These are phyloP conservation scores for Triangularia verruculosa DNA, from an alignment of 2,329 filamentous ascomycete species.

Conservation along the genomic window DNA sequence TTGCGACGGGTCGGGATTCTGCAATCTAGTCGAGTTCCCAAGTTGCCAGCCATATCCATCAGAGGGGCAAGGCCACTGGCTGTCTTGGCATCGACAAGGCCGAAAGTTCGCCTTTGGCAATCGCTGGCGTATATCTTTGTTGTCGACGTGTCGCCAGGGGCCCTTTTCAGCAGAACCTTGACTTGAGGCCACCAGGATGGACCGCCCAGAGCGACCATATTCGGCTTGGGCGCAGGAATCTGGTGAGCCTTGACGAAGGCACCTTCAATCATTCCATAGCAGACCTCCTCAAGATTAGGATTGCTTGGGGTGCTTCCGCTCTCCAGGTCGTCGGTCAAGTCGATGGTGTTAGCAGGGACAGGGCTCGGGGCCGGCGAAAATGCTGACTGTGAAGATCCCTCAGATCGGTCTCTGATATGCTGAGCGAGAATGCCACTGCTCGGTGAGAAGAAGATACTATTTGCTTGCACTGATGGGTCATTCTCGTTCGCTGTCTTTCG, in stretches of 20 bases:
- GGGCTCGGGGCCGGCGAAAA: conserved; percentile 21
- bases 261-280: conserved; percentile 73
- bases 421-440: conserved; percentile 60
- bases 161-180: conserved; percentile 66
- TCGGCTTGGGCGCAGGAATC: conserved; percentile 67
- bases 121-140: conserved; percentile 72
- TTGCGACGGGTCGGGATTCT: conserved; percentile 67
- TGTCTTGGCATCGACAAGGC: conserved; percentile 66
- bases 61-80: conserved; percentile 68
- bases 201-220: conserved; percentile 55
- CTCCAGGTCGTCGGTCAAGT: conserved; percentile 55
- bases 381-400: conserved; percentile 36
- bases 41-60: conserved; percentile 57
- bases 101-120: conserved; percentile 68
- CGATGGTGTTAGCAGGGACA: conserved; percentile 47
- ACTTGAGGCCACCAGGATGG: conserved; percentile 67
- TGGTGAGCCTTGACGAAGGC: conserved; percentile 63
- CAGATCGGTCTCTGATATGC: conserved; percentile 58
- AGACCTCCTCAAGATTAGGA: conserved; percentile 63
- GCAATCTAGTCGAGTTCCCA: conserved; percentile 67
- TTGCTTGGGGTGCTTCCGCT: conserved; percentile 37
- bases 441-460: conserved; percentile 42
- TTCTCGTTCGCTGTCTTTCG: conserved; percentile 59
- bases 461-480: conserved; percentile 33
- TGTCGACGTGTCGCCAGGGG: conserved; percentile 51